Evolutionary conservation across 768 basidiomycete genomes (phyloP).

Genomic region (Lyophyllum atratum): DNA sequence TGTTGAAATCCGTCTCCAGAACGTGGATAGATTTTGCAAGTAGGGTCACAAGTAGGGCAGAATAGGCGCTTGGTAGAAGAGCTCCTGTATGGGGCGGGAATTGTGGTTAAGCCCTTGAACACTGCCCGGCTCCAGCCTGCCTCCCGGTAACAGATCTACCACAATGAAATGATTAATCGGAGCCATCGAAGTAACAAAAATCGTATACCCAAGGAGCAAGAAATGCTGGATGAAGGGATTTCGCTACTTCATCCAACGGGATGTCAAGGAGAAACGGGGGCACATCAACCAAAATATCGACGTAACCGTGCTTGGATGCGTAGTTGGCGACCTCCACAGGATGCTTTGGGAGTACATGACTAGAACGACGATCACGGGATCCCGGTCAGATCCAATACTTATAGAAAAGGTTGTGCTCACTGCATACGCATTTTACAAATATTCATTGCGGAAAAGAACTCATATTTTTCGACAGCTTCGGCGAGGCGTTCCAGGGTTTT

Average conservation of each 20-base stretch:
- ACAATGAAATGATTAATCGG: background rate
- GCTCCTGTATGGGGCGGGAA: too few relatives aligned
- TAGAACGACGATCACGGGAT: background rate
- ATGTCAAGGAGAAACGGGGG: background rate
- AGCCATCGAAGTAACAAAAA: too few relatives aligned
- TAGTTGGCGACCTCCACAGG: background rate
- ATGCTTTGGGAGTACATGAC: background rate
- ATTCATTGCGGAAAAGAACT: slow-evolving; percentile 7
- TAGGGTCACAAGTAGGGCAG: too few relatives aligned
- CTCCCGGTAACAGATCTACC: background rate
- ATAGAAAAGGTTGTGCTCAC: too few relatives aligned
- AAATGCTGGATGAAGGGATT: background rate
- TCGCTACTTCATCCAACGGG: background rate
- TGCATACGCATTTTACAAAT: slow-evolving; percentile 7
- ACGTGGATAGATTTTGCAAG: too few relatives aligned
- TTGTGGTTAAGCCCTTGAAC: too few relatives aligned
- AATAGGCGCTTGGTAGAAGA: too few relatives aligned
- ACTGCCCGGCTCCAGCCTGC: too few relatives aligned
- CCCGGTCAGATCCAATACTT: too few relatives aligned
- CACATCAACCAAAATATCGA: background rate
- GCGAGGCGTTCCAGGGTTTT: background rate
- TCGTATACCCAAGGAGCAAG: background rate
- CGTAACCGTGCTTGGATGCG: background rate
- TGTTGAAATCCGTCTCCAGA: too few relatives aligned
- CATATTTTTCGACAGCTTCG: slow-evolving; percentile 14